Base-by-base conservation (phyloP, 495 filamentous ascomycete genomes). In the Penicillium nucicola region DNA sequence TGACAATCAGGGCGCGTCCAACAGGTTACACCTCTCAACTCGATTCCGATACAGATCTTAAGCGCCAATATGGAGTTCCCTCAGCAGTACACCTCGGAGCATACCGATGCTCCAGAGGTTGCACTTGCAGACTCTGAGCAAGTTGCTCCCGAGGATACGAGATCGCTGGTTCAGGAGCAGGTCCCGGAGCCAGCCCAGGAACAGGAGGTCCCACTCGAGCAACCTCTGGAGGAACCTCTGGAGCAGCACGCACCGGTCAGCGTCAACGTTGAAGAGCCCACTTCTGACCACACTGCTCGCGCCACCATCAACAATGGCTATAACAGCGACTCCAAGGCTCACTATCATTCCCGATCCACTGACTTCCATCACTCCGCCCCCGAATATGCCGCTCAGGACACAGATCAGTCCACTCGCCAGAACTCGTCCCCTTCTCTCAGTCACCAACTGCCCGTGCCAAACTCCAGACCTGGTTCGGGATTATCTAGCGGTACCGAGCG, bases 401-500 rank as follows among this genome's bases (percentile, higher is more conserved):
- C 58, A 28, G 73, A 80, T 33, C 64, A 67, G 17, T 66, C 58
- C 20, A 55, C 66, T 37, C 72, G 69, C 18, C 62, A 74, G 31
- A 66, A 56, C 32, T 66, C 62, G 7, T 69, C 67, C 10, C 69
- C 77, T 10, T 69, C 67, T 10, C 52, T 71, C 32, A 65, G 48
- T 34, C 66, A 73, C 51, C 77, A 74, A 45, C 72, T 71, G 17
- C 65, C 66, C 20, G 68, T 65, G n/a, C 59, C 72, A 17, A 62
- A 68, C n/a, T 76, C 77, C 6, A 65, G 78, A 50, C 78, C 78
- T 8, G 67, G 75, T 13, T 80, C 78, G 25, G 76, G 75, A 6
- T 50, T 78, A 20, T 81, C 78, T 9, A 74, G 68, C 50, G 70
- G 70, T 18, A 60, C 69, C 9, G 77, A 77, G 15, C 67, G 70